These are phyloP conservation scores for Zygosaccharomyces kombuchaensis DNA, from an alignment of 805 yeast genomes.

Conservation along the genomic window DNA sequence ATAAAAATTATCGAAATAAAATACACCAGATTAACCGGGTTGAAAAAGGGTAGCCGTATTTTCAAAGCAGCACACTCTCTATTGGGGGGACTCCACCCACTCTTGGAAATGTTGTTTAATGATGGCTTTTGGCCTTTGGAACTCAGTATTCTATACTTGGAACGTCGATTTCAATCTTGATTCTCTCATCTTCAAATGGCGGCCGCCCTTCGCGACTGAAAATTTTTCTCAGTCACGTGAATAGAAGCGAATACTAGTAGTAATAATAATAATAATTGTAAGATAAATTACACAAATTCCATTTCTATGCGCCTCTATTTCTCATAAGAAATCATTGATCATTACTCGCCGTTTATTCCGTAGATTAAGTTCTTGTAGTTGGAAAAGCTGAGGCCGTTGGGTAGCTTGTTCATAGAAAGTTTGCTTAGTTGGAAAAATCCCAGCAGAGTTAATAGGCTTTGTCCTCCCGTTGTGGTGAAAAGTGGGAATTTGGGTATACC, in stretches of 20 bases:
- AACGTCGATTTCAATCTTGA: constrained; percentile 3
- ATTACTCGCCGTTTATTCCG: constrained; percentile 39
- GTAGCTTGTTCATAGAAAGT: constrained; percentile 32
- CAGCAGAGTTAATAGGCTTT: constrained; percentile 56
- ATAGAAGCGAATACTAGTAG: neutral
- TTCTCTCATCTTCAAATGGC: constrained; percentile 1
- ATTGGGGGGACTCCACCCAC: constrained; percentile 4
- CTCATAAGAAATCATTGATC: neutral
- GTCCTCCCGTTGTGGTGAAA: constrained; percentile 59
- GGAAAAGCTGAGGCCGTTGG: constrained; percentile 35
- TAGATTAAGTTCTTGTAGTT: constrained; percentile 49
- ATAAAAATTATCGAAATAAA: neutral
- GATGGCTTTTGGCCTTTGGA: neutral
- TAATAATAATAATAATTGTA: neutral
- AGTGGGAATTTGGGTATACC: constrained; percentile 57
- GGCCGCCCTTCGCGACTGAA: constrained; percentile 6
- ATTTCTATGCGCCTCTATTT: neutral
- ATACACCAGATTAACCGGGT: neutral
- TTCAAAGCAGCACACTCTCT: constrained; percentile 5
- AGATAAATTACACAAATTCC: neutral
- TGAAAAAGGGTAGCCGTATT: neutral
- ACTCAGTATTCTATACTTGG: neutral
- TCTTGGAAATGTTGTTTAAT: neutral
- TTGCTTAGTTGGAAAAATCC: constrained; percentile 56
- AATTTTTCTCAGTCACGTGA: constrained; percentile 4